Conservation (phyloP, 257 asterid species). For the Solanum commersonii region DNA sequence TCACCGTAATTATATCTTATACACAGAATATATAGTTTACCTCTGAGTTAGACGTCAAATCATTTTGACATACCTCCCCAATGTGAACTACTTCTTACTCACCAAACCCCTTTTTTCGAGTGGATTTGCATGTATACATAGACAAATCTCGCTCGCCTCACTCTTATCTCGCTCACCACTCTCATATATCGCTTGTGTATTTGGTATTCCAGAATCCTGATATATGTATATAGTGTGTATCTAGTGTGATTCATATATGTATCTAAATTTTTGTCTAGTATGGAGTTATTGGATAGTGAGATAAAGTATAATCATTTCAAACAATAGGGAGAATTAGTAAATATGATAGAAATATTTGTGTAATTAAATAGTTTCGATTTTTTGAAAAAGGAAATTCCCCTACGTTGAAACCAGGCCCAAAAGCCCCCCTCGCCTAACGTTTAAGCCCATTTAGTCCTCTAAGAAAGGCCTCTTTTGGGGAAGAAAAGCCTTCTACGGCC, state of each 20-base stretch:
- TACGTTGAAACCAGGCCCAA: background rate
- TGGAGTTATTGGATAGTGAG: background rate
- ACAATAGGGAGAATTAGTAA: no score
- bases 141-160: no score
- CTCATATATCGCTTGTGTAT: background rate
- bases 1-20: no score
- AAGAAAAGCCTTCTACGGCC: background rate
- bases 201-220: background rate
- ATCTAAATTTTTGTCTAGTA: no score
- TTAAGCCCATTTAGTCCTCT: background rate
- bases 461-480: background rate
- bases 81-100: background rate
- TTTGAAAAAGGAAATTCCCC: background rate
- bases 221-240: no score
- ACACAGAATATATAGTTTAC: no score
- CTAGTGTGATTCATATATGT: background rate
- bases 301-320: no score
- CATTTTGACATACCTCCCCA: background rate
- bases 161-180: no score
- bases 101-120: background rate
- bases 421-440: background rate
- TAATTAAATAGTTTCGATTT: no score
- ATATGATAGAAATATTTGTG: no score
- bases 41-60: background rate
- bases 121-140: background rate